Percentiles rank a stretch among this genome's conserved stretches.
phyloP scores from a whole-genome alignment of 2,329 filamentous ascomycete genomes.

The Myriosclerotinia duriaeana region DNA sequence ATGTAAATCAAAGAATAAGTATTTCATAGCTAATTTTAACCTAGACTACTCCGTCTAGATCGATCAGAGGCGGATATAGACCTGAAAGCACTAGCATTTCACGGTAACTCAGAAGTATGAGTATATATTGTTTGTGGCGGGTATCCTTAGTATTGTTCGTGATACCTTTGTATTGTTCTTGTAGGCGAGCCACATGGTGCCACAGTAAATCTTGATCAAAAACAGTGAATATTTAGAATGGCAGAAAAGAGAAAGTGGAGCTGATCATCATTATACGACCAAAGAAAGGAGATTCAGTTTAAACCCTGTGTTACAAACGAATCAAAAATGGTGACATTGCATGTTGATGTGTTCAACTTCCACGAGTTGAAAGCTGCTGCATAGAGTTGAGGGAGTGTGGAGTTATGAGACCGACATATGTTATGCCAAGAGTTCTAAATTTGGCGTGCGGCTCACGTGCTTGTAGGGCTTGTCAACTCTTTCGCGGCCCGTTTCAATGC shows the following conservation, averaged over 20 bases:
- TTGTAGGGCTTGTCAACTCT: background rate
- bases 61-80: background rate
- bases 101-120: conserved; percentile 1
- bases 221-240: conserved; percentile 9
- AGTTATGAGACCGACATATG: background rate
- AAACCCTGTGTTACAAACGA: background rate
- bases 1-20: background rate
- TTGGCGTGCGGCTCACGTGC: background rate
- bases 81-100: conserved; percentile 4
- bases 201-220: conserved; percentile 9
- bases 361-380: background rate
- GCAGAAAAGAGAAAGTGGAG: conserved; percentile 44
- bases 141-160: conserved; percentile 21
- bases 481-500: conserved; percentile 2
- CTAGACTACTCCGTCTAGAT: conserved; percentile 1
- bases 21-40: background rate
- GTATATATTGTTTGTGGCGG: conserved; percentile 9
- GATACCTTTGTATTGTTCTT: conserved; percentile 21
- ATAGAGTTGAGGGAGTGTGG: background rate
- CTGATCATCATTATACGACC: conserved; percentile 39
- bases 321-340: background rate
- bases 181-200: conserved; percentile 19
- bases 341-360: background rate
- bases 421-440: background rate
- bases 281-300: conserved; percentile 42